phyloP scores from a whole-genome alignment of 1,284 basidiomycete genomes.

The Marasmius sp. region DNA sequence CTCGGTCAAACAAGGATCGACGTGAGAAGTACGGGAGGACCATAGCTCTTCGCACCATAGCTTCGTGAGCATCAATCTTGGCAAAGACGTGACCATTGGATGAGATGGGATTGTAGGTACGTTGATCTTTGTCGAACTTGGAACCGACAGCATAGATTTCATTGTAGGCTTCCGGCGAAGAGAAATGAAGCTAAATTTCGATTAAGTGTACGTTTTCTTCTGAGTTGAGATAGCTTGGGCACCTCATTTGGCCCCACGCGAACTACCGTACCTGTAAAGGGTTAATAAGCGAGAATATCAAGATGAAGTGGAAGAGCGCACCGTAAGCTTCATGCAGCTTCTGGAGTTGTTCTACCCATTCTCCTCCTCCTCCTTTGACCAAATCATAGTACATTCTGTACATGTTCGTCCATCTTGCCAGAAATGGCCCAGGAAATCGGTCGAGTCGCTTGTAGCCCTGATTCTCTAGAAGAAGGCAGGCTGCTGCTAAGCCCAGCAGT shows the following conservation, averaged over 20 bases:
- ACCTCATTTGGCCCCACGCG: constrained; percentile 18
- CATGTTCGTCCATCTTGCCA: constrained; percentile 12
- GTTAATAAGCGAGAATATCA: background rate
- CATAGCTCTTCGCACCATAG: background rate
- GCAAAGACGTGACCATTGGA: background rate
- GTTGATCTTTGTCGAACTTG: constrained; percentile 22
- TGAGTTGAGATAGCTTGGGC: background rate
- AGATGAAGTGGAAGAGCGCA: background rate
- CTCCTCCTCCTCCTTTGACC: constrained; percentile 10
- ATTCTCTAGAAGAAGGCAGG: too few relatives aligned
- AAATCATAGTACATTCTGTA: constrained; percentile 14
- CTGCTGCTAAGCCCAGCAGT: too few relatives aligned
- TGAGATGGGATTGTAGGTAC: background rate
- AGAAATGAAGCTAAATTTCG: constrained; percentile 24
- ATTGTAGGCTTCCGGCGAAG: constrained; percentile 20
- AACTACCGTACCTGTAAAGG: constrained; percentile 11
- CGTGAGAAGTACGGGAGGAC: background rate
- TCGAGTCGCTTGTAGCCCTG: background rate
- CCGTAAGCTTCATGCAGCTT: constrained; percentile 13
- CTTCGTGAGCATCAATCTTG: background rate
- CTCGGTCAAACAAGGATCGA: background rate
- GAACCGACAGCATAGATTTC: constrained; percentile 24
- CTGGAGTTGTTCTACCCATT: constrained; percentile 9
- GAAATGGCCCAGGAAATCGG: constrained; percentile 12
- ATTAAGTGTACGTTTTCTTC: background rate